Conservation (phyloP, 768 basidiomycete genomes). For the Tulasnella sp. region DNA sequence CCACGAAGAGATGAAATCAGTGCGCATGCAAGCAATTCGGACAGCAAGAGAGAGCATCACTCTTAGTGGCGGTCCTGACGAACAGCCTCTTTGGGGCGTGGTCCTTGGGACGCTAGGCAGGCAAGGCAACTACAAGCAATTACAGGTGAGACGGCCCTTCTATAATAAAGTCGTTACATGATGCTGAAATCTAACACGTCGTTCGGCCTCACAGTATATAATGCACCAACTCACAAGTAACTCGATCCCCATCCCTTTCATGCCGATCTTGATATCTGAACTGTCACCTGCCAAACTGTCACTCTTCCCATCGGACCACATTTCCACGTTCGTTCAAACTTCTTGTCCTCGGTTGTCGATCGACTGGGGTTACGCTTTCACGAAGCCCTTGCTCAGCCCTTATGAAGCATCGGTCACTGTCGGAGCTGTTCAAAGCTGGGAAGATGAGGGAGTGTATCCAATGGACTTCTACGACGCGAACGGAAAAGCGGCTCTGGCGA, state of each 20-base stretch:
- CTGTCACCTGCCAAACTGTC: slow-evolving; percentile 90
- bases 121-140: slow-evolving; percentile 84
- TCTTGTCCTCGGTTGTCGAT: slow-evolving; percentile 94
- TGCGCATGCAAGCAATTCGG: slow-evolving; percentile 65
- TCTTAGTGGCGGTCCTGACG: slow-evolving; percentile 20
- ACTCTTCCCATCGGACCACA: slow-evolving; percentile 52
- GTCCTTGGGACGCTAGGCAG: slow-evolving; percentile 89
- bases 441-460: slow-evolving; percentile 45
- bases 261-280: slow-evolving; percentile 90
- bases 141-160: slow-evolving; percentile 49
- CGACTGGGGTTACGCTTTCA: slow-evolving; percentile 98
- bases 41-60: slow-evolving; percentile 56
- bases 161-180: slow-evolving; percentile 2
- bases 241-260: slow-evolving; percentile 50
- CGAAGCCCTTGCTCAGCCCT: slow-evolving; percentile 75
- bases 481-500: slow-evolving; percentile 26
- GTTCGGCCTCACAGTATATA: slow-evolving; percentile 42
- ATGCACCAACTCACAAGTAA: slow-evolving; percentile 53
- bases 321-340: slow-evolving; percentile 90
- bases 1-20: slow-evolving; percentile 71
- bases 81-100: slow-evolving; percentile 63
- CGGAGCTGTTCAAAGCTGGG: slow-evolving; percentile 56
- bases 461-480: slow-evolving; percentile 95
- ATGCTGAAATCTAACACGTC: background rate
- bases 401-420: slow-evolving; percentile 88